Evolutionary conservation across 306 rosid species (phyloP).

Genomic region (Vigna hirtella): DNA sequence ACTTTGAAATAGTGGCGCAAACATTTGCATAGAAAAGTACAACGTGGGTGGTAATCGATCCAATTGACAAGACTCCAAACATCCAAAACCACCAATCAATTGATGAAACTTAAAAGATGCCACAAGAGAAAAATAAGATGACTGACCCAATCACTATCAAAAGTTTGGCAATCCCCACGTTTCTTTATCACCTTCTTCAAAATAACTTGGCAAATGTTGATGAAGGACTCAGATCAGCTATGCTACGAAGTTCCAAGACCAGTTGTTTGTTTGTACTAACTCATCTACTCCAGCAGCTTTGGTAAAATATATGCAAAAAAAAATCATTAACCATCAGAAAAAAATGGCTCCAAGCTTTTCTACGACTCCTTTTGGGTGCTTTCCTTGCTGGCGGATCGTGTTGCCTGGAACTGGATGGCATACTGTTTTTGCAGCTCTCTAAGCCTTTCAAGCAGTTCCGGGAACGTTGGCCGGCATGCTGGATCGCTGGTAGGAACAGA

Average conservation of each 20-base stretch:
- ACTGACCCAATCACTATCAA: conserved; percentile 50
- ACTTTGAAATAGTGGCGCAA: conserved; percentile 41
- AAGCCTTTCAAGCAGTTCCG: conserved; percentile 76
- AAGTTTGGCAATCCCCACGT: conserved; percentile 45
- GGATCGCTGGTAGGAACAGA: conserved; percentile 73
- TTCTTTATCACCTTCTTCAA: conserved; percentile 25
- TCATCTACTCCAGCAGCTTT: conserved; percentile 30
- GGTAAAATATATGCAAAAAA: conserved; percentile 38
- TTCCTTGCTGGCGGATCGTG: conserved; percentile 67
- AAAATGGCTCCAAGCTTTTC: conserved; percentile 37
- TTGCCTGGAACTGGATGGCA: conserved; percentile 80
- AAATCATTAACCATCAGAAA: conserved; percentile 39
- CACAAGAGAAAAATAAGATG: conserved; percentile 49
- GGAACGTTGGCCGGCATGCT: conserved; percentile 80
- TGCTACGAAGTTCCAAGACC: conserved; percentile 44
- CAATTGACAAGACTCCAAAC: conserved; percentile 39
- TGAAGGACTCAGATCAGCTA: conserved; percentile 38
- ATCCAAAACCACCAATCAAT: conserved; percentile 47
- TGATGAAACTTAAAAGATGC: conserved; percentile 42
- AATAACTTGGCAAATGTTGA: conserved; percentile 43
- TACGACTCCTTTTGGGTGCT: conserved; percentile 70
- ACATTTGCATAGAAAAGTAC: conserved; percentile 45
- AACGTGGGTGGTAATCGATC: conserved; percentile 27
- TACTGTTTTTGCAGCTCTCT: conserved; percentile 74
- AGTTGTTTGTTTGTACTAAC: conserved; percentile 32